phyloP scores from a whole-genome alignment of 2,329 filamentous ascomycete genomes.

The Fusarium bulbicola region DNA sequence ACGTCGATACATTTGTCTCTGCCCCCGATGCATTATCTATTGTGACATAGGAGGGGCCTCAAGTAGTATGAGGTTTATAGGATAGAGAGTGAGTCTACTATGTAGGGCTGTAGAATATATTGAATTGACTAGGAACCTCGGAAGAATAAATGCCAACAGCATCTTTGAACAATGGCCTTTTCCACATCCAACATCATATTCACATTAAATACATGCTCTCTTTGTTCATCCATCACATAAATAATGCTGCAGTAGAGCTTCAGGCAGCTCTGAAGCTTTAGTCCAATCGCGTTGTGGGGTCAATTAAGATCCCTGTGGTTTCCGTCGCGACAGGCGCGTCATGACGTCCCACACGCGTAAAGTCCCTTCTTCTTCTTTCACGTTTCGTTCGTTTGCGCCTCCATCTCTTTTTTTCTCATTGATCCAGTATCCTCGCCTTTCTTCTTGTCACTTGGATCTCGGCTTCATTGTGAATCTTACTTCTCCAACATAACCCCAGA shows the following conservation, averaged over 20 bases:
- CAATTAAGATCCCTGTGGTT: conserved; percentile 45
- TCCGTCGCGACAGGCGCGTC: conserved; percentile 44
- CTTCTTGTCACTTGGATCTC: background rate
- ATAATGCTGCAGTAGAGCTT: background rate
- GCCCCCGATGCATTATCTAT: background rate
- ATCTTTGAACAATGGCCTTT: background rate
- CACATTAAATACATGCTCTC: background rate
- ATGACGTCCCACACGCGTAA: conserved; percentile 41
- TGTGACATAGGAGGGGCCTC: background rate
- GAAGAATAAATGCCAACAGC: background rate
- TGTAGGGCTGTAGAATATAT: background rate
- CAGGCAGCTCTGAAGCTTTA: background rate
- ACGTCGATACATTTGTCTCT: conserved; percentile 54
- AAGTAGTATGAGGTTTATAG: background rate
- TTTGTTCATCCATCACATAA: background rate
- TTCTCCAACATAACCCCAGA: background rate
- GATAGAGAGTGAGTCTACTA: background rate
- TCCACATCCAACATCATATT: background rate
- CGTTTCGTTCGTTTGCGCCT: conserved; percentile 14
- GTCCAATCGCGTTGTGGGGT: conserved; percentile 36
- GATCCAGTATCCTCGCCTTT: background rate
- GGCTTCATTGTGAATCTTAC: background rate
- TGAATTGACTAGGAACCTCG: background rate
- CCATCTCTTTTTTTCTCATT: conserved; percentile 4
- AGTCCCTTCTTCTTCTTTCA: conserved; percentile 29